Evolutionary conservation across 139 green algal species (phyloP).

Genomic region (Eudorina sp.): DNA sequence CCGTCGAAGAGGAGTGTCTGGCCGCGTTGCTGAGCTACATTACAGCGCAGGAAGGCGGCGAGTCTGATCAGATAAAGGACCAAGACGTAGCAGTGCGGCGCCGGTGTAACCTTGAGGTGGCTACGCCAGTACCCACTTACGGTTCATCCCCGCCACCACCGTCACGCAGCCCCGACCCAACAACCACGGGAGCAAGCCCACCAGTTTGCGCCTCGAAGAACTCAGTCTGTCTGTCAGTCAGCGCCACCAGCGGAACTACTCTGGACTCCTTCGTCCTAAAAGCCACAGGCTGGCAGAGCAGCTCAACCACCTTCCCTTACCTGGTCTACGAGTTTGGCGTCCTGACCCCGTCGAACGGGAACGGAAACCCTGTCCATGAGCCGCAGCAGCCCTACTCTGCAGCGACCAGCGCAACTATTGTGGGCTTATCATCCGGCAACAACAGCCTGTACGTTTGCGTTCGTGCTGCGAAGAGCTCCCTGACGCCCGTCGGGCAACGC

Average conservation of each 20-base stretch:
- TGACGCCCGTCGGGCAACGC: background rate
- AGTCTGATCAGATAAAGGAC: background rate
- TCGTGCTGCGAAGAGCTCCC: background rate
- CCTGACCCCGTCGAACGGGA: background rate
- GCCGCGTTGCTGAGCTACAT: background rate
- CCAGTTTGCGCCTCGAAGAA: background rate
- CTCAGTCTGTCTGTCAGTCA: background rate
- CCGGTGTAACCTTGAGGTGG: background rate
- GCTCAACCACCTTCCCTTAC: background rate
- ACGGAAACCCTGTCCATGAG: background rate
- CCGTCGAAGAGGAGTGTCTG: background rate
- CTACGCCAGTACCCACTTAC: background rate
- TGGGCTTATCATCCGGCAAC: background rate
- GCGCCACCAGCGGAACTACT: background rate
- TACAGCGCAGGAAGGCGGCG: background rate
- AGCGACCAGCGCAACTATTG: background rate
- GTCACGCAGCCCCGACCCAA: background rate
- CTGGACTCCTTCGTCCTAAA: conserved; percentile 3
- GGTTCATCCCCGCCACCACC: background rate
- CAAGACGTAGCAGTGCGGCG: background rate
- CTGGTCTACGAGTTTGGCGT: conserved; percentile 17
- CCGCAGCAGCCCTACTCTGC: background rate
- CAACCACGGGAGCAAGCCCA: background rate
- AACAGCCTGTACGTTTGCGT: background rate
- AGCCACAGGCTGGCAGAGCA: background rate